phyloP scores from a whole-genome alignment of 495 filamentous ascomycete species.

The Hyaloscypha finlandica region DNA sequence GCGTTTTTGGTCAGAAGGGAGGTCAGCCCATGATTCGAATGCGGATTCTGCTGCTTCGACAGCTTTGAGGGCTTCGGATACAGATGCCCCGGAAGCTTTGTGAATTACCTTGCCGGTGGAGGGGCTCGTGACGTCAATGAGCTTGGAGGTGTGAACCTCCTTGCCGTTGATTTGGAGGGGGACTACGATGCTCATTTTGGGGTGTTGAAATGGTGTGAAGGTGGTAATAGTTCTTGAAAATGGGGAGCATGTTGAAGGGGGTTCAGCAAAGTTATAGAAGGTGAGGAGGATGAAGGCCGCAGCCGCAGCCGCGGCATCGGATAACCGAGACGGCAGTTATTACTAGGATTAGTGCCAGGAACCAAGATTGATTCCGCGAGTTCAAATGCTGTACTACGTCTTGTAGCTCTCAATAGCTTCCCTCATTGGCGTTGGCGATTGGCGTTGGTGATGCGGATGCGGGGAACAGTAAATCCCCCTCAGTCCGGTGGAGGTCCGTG shows the following conservation, averaged over 20 bases:
- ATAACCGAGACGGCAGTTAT: neutral
- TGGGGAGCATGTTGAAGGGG: neutral
- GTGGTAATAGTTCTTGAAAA: neutral
- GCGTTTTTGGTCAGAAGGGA: constrained; percentile 61
- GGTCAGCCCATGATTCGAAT: constrained; percentile 68
- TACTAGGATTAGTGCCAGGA: neutral
- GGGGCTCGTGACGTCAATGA: constrained; percentile 15
- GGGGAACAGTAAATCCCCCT: neutral
- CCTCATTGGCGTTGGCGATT: no score
- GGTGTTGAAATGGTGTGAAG: neutral
- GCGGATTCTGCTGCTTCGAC: constrained; percentile 66
- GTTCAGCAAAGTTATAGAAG: neutral
- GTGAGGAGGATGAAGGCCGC: neutral
- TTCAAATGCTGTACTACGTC: neutral
- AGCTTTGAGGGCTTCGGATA: constrained; percentile 49
- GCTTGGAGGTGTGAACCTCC: constrained; percentile 10
- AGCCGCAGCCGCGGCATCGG: neutral
- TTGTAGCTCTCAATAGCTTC: neutral
- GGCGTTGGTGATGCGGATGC: neutral
- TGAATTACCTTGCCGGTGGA: constrained; percentile 10
- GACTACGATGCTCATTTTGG: constrained; percentile 15
- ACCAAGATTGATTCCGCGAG: neutral
- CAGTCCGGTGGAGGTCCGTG: no score
- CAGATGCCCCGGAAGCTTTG: neutral
- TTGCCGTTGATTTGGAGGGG: constrained; percentile 24